Percentiles rank a stretch among this genome's conserved stretches.
phyloP scores from a whole-genome alignment of 192 early-diverging fungal genomes.

The Allomyces macrogynus region DNA sequence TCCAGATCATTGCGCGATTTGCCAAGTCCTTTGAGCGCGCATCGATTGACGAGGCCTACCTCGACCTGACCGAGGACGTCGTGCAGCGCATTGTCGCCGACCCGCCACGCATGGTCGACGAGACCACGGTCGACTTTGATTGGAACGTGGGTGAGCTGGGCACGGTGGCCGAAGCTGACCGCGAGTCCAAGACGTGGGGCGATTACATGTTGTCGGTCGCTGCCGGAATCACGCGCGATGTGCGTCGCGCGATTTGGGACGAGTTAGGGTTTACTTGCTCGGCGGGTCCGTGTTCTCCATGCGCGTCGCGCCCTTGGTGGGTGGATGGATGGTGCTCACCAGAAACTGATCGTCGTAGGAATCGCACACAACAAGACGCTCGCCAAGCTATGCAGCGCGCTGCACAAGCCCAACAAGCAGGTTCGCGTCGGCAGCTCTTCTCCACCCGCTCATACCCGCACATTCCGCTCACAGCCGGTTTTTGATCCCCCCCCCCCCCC shows the following conservation, averaged over 20 bases:
- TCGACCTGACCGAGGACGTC: conserved; percentile 61
- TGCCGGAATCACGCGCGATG: conserved; percentile 39
- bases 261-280: conserved; percentile 65
- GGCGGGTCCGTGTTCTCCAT: conserved; percentile 20
- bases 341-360: conserved; percentile 13
- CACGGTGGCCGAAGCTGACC: conserved; percentile 6
- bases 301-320: background rate
- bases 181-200: conserved; percentile 24
- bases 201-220: conserved; percentile 61
- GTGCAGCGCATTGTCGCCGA: conserved; percentile 22
- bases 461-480: background rate
- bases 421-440: conserved; percentile 18
- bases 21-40: conserved; percentile 44
- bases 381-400: conserved; percentile 62
- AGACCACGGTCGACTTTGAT: too few relatives aligned
- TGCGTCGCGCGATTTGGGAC: conserved; percentile 37
- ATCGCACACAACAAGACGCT: conserved; percentile 71
- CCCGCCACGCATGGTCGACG: too few relatives aligned
- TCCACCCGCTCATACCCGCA: too few relatives aligned
- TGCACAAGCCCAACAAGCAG: conserved; percentile 73
- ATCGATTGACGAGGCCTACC: conserved; percentile 68
- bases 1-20: conserved; percentile 38
- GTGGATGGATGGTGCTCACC: background rate
- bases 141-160: too few relatives aligned
- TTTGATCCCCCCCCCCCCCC: background rate